Conservation (phyloP, 495 filamentous ascomycete genomes). For the Trichoderma gamsii region DNA sequence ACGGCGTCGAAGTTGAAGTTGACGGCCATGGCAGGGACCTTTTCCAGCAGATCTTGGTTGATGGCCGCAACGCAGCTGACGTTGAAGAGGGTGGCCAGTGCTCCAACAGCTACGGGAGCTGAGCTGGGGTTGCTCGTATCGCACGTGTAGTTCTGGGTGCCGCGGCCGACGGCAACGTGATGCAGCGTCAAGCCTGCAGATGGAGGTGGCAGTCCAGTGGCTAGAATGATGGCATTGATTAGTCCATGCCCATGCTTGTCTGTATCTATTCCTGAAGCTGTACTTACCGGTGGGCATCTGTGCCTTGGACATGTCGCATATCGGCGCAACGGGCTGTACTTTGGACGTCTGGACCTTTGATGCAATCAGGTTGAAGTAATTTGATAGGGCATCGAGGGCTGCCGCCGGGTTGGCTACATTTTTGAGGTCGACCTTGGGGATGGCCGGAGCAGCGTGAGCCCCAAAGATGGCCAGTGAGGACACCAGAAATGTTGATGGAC, state of each 20-base stretch:
- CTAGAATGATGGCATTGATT: background rate
- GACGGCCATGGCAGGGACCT: conserved; percentile 50
- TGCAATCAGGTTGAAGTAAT: conserved; percentile 51
- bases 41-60: conserved; percentile 54
- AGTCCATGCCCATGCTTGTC: conserved; percentile 34
- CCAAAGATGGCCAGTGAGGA: conserved; percentile 40
- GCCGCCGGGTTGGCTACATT: conserved; percentile 30
- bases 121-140: conserved; percentile 48
- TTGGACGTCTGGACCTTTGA: conserved; percentile 40
- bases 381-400: conserved; percentile 35
- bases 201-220: conserved; percentile 45
- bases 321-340: conserved; percentile 30
- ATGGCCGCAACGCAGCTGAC: conserved; percentile 68
- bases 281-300: conserved; percentile 40
- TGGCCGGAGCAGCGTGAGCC: conserved; percentile 43
- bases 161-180: conserved; percentile 80
- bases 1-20: conserved; percentile 42
- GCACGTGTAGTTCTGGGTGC: conserved; percentile 93
- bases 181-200: conserved; percentile 52
- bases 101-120: conserved; percentile 60
- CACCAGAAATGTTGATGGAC: conserved; percentile 37
- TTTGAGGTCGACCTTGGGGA: conserved; percentile 31
- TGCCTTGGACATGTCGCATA: conserved; percentile 48
- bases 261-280: background rate
- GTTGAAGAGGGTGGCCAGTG: conserved; percentile 83